These are phyloP conservation scores for Chaetomium cochliodes DNA, from an alignment of 495 filamentous ascomycete genomes.

Conservation along the genomic window DNA sequence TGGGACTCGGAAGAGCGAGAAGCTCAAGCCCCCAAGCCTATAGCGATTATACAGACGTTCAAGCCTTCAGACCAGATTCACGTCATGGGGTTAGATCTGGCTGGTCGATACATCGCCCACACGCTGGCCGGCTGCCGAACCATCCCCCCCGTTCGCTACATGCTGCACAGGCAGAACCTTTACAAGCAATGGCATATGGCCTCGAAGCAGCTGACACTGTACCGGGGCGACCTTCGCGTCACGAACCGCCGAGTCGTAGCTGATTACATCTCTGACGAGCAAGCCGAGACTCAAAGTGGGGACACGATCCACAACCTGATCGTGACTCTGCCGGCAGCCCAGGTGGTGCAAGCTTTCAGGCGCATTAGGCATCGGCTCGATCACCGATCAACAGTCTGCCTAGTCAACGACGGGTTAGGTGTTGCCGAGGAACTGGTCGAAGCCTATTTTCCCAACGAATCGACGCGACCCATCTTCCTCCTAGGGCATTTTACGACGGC, in stretches of 20 bases:
- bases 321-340: slow-evolving; percentile 61
- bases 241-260: slow-evolving; percentile 23
- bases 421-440: slow-evolving; percentile 69
- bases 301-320: slow-evolving; percentile 70
- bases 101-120: slow-evolving; percentile 54
- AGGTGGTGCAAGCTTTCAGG: slow-evolving; percentile 56
- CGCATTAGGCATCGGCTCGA: slow-evolving; percentile 65
- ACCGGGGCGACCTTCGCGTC: slow-evolving; percentile 17
- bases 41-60: neutral
- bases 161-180: slow-evolving; percentile 28
- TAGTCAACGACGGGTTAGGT: slow-evolving; percentile 84
- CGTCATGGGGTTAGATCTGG: slow-evolving; percentile 51
- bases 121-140: slow-evolving; percentile 40
- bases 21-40: neutral
- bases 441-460: slow-evolving; percentile 62
- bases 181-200: slow-evolving; percentile 30
- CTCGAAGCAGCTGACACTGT: slow-evolving; percentile 29
- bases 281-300: slow-evolving; percentile 39
- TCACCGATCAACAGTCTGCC: slow-evolving; percentile 68
- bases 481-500: slow-evolving; percentile 69
- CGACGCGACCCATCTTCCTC: slow-evolving; percentile 68
- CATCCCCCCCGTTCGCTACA: slow-evolving; percentile 34
- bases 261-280: slow-evolving; percentile 22
- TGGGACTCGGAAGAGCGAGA: slow-evolving; percentile 17
- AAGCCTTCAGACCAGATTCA: slow-evolving; percentile 44